A percentile compares a stretch with the other conserved stretches of the same genome.
Evolutionary conservation across 768 basidiomycete genomes (phyloP).

Genomic region (Cyclocybe aegerita): DNA sequence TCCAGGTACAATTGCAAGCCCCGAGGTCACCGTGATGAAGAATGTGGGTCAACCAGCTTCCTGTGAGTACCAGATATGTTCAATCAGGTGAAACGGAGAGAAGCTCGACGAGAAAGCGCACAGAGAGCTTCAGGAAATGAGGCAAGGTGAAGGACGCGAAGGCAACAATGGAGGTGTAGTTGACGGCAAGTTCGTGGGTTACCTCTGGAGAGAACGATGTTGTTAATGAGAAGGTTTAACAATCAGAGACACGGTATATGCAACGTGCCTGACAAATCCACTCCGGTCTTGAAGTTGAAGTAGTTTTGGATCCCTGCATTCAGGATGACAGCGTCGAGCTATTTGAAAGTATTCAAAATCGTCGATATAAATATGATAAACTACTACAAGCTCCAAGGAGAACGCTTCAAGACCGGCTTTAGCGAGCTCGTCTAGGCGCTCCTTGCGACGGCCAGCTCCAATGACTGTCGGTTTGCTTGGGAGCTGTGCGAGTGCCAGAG

Average conservation of each 20-base stretch:
- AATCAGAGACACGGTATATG: background rate
- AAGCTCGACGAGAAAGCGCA: conserved; percentile 19
- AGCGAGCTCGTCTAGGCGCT: conserved; percentile 49
- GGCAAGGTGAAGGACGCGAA: conserved; percentile 50
- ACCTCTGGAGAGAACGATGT: conserved; percentile 29
- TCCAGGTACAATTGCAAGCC: conserved; percentile 43
- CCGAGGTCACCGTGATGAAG: conserved; percentile 53
- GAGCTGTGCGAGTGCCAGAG: conserved; percentile 44
- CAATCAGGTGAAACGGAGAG: background rate
- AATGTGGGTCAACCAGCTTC: conserved; percentile 44
- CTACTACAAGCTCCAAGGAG: conserved; percentile 19
- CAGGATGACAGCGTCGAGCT: conserved; percentile 59
- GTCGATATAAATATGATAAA: no score
- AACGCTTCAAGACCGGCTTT: conserved; percentile 39
- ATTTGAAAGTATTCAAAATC: background rate
- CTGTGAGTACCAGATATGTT: conserved; percentile 22
- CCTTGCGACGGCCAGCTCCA: conserved; percentile 48
- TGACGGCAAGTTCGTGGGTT: conserved; percentile 47
- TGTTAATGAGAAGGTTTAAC: background rate
- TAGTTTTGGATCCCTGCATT: conserved; percentile 54
- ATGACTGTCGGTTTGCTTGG: conserved; percentile 51
- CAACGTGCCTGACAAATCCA: conserved; percentile 28
- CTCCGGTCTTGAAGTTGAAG: conserved; percentile 44
- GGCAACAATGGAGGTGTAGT: conserved; percentile 51
- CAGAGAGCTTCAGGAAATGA: conserved; percentile 54